These are phyloP conservation scores for Alternaria hordeiaustralica DNA, from an alignment of 2,329 filamentous ascomycete genomes.

Conservation along the genomic window DNA sequence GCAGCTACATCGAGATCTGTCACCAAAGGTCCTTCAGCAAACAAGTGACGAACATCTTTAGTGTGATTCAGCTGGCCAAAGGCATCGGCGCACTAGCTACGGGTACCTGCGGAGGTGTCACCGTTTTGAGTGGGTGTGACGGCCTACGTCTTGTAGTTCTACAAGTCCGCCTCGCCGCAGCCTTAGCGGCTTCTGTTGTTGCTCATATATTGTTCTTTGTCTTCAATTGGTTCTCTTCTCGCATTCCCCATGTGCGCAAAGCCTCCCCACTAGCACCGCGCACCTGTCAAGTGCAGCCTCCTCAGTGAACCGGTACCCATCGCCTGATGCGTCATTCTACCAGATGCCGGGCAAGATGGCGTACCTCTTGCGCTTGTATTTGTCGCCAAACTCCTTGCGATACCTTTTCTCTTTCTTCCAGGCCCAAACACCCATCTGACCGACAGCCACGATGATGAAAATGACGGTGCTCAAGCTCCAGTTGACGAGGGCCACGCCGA, in stretches of 20 bases:
- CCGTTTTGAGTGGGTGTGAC: constrained; percentile 1
- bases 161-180: constrained; percentile 1
- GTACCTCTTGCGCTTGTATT: constrained; percentile 93
- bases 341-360: constrained; percentile 80
- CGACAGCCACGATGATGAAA: constrained; percentile 75
- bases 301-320: background rate
- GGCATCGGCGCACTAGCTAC: background rate
- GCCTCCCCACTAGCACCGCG: background rate
- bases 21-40: background rate
- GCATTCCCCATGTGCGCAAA: background rate
- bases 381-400: constrained; percentile 87
- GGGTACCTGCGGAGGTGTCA: constrained; percentile 4
- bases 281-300: background rate
- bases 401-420: constrained; percentile 91
- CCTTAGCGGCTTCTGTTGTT: background rate
- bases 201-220: background rate
- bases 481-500: constrained; percentile 79
- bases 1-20: background rate
- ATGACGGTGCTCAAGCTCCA: constrained; percentile 78
- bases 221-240: background rate
- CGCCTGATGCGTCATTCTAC: constrained; percentile 45
- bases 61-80: background rate
- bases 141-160: background rate
- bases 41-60: background rate
- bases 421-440: constrained; percentile 87